Conservation (phyloP, 352 stramenopile species). For the Phytophthora macrochlamydospora region DNA sequence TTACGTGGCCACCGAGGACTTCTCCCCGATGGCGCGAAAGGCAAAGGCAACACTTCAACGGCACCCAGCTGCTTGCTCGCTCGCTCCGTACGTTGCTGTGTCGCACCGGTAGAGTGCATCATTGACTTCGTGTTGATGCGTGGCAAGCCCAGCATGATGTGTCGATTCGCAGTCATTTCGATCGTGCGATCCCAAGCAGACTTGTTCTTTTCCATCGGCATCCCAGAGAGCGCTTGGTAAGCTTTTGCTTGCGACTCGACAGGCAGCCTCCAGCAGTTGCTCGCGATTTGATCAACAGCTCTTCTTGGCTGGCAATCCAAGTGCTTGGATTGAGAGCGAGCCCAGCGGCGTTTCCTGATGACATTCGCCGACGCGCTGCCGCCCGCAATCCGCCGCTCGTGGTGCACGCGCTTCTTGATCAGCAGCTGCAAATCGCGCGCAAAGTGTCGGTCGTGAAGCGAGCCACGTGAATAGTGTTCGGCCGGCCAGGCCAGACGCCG, state of each 20-base stretch:
- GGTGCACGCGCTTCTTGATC: background rate
- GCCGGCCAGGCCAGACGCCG: background rate
- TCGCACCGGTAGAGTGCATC: background rate
- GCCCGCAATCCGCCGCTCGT: background rate
- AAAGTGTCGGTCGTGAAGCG: background rate
- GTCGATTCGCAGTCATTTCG: background rate
- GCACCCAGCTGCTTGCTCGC: background rate
- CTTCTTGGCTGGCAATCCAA: no score
- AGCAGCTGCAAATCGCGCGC: constrained; percentile 10
- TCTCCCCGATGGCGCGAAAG: no score
- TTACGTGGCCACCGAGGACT: no score
- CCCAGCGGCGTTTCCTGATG: constrained; percentile 12
- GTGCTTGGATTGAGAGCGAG: no score
- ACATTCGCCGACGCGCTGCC: constrained; percentile 1
- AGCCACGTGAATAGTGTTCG: constrained; percentile 26
- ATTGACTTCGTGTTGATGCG: background rate
- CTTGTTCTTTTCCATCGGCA: no score
- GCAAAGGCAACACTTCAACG: no score
- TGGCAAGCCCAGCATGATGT: background rate
- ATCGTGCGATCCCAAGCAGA: no score
- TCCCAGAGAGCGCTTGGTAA: background rate
- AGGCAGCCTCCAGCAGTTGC: background rate
- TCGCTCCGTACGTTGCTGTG: background rate
- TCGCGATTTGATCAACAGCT: background rate
- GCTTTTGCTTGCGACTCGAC: constrained; percentile 1